Evolutionary conservation across 371 early-diverging fungal genomes (phyloP).

Genomic region (Mortierella sp.): DNA sequence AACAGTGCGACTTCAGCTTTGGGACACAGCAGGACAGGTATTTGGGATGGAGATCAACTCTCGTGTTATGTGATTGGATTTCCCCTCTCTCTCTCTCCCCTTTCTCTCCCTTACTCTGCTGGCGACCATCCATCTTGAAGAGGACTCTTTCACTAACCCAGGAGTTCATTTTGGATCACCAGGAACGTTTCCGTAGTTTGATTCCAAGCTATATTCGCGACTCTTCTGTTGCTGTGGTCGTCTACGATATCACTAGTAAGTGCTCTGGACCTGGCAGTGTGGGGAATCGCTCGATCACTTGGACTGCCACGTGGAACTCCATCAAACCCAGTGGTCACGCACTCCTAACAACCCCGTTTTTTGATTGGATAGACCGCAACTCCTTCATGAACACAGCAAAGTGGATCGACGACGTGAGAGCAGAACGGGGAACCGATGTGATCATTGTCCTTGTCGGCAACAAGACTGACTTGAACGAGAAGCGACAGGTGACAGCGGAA

Average conservation of each 20-base stretch:
- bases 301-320: background rate
- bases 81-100: too few relatives aligned
- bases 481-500: slow-evolving; percentile 93
- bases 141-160: too few relatives aligned
- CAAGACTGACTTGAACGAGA: slow-evolving; percentile 97
- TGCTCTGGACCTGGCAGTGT: background rate
- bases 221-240: slow-evolving; percentile 98
- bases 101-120: too few relatives aligned
- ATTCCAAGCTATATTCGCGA: slow-evolving; percentile 99
- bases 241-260: slow-evolving; percentile 95
- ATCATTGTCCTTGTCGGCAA: slow-evolving; percentile 99
- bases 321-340: background rate
- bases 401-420: slow-evolving; percentile 99
- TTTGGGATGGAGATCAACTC: background rate
- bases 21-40: slow-evolving; percentile 99
- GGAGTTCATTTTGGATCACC: slow-evolving; percentile 13
- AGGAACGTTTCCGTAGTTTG: slow-evolving; percentile 95
- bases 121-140: too few relatives aligned
- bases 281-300: background rate
- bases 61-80: too few relatives aligned
- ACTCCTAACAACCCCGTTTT: background rate
- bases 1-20: slow-evolving; percentile 98
- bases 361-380: slow-evolving; percentile 73
- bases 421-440: slow-evolving; percentile 96
- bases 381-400: slow-evolving; percentile 95